Evolutionary conservation across 371 early-diverging fungal species (phyloP), one percentile per base, ranked within the genome.

Genomic region (Mucor racemosus): DNA sequence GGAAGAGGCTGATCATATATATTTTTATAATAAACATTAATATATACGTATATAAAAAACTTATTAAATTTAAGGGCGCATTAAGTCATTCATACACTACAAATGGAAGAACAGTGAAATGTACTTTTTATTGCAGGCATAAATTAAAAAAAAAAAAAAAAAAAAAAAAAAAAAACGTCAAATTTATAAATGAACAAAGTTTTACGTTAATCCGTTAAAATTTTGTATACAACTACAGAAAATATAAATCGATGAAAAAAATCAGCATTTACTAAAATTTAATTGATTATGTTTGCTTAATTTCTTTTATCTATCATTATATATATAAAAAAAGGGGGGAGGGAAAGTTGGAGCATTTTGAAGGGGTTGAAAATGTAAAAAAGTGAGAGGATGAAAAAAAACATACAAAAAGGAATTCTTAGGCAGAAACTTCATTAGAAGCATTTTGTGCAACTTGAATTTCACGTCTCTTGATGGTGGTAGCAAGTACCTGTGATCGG

Each of bases 401-500:
- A 44, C 0, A 15, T 17, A 44, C 42, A 41, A 15, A 41, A 8
- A 7, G 19, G 21, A 9, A 17, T 11, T 50, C 50, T 66, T 72
- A 72, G 46, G 66, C 68, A 58, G 55, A 36, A 38, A 66, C 61
- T 58, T 72, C 73, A 46, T 58, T 65, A 58, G 64, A 54, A 40
- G 59, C 41, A n/a, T 35, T 64, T 44, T 72, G 72, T 65, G 67
- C 64, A 17, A 66, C 35, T 63, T 71, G 93, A 48, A 63, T 17
- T 65, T 72, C 94, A 54, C 95, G 90, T 90, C 94, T 94, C 73
- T 95, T 95, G 67, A 97, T 94, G 58, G 93, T 91, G 57, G 90
- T 88, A n/a, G 92, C 89, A 62, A 96, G 84, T 33, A 95, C 88
- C 73, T 93, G 93, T 56, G 96, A 91, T 66, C 95, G 89, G 90